Percentiles rank a stretch among this genome's conserved stretches.
These are phyloP conservation scores for Oxyria digyna DNA, from an alignment of 148 eudicot species.

Conservation along the genomic window DNA sequence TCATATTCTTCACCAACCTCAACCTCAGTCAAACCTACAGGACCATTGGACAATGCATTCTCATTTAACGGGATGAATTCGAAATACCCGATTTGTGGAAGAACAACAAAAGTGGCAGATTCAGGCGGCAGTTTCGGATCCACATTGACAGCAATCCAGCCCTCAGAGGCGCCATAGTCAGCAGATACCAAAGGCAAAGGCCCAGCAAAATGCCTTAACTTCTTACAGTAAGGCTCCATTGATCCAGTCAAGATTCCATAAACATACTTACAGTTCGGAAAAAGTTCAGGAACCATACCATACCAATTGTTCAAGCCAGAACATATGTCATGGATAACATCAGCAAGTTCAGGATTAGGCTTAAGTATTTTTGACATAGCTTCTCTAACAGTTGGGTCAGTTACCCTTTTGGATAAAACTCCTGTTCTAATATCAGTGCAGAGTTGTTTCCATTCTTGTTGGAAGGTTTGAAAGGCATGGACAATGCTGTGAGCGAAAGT, in stretches of 20 bases:
- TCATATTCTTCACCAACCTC: constrained; percentile 87
- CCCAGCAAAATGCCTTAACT: constrained; percentile 76
- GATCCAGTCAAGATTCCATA: constrained; percentile 94
- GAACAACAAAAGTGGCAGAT: constrained; percentile 61
- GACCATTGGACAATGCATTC: constrained; percentile 11
- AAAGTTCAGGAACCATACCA: constrained; percentile 65
- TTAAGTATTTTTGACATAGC: constrained; percentile 47
- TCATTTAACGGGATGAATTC: constrained; percentile 73
- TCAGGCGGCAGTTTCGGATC: constrained; percentile 78
- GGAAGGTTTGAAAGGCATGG: constrained; percentile 67
- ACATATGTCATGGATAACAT: constrained; percentile 33
- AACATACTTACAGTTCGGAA: constrained; percentile 76
- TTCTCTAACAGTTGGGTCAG: constrained; percentile 34
- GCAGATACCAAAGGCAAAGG: constrained; percentile 60
- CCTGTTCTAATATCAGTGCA: constrained; percentile 55
- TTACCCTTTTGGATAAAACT: constrained; percentile 29
- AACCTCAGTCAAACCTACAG: constrained; percentile 65
- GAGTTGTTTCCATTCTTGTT: constrained; percentile 58
- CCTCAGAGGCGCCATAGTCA: constrained; percentile 91
- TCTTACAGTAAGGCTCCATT: constrained; percentile 85
- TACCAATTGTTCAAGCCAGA: constrained; percentile 58
- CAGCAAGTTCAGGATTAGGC: constrained; percentile 66
- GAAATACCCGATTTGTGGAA: constrained; percentile 76
- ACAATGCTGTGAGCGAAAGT: constrained; percentile 90
- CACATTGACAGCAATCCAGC: constrained; percentile 91